A percentile compares a stretch with the other conserved stretches of the same genome.
Evolutionary conservation across 805 yeast species (phyloP).

Genomic region (Danielia reshetovae): DNA sequence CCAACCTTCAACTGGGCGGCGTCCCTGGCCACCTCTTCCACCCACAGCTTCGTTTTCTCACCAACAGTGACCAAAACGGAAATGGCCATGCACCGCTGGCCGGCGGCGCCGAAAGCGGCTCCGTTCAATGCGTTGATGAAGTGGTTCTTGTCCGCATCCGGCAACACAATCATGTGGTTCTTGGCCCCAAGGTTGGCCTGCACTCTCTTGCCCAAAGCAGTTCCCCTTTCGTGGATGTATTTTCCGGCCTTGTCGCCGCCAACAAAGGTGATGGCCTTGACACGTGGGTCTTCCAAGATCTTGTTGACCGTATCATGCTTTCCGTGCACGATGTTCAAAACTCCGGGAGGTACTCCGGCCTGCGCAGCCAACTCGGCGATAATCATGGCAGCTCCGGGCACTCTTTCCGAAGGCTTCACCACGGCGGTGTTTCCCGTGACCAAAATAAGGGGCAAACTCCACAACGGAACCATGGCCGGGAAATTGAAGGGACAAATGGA

Average conservation of each 20-base stretch:
- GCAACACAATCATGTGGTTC: constrained; percentile 69
- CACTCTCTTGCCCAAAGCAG: constrained; percentile 67
- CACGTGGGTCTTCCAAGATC: constrained; percentile 65
- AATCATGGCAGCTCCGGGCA: constrained; percentile 77
- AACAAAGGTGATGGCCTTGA: constrained; percentile 74
- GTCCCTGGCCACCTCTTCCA: constrained; percentile 52
- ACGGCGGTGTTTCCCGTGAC: constrained; percentile 72
- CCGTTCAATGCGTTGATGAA: constrained; percentile 65
- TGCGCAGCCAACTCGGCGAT: constrained; percentile 66
- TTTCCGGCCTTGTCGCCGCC: constrained; percentile 79
- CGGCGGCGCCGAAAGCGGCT: constrained; percentile 82
- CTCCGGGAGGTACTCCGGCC: constrained; percentile 77
- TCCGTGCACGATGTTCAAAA: constrained; percentile 70
- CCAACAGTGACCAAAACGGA: constrained; percentile 73
- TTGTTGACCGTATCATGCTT: constrained; percentile 68
- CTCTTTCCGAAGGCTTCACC: constrained; percentile 59
- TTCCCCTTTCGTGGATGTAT: constrained; percentile 64
- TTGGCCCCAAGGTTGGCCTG: constrained; percentile 79
- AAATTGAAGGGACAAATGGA: constrained; percentile 79
- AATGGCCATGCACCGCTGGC: constrained; percentile 80
- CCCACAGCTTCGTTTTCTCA: constrained; percentile 53
- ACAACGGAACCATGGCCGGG: constrained; percentile 76
- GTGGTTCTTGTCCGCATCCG: constrained; percentile 65
- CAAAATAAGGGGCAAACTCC: constrained; percentile 60
- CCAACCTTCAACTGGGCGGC: constrained; percentile 57